phyloP scores from a whole-genome alignment of 805 yeast genomes.

The Ogataea degrootiae region DNA sequence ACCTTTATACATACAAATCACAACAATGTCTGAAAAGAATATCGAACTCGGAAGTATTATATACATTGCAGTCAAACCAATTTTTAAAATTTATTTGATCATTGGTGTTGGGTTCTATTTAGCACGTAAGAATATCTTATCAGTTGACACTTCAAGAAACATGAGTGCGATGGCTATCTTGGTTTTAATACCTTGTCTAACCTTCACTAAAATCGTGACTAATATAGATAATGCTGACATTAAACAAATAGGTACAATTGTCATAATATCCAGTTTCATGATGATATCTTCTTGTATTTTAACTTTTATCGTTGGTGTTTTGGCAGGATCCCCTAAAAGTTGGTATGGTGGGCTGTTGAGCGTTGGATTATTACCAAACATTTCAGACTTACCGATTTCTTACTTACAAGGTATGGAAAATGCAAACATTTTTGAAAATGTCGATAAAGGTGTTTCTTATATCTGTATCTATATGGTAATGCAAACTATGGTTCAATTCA shows the following conservation, averaged over 20 bases:
- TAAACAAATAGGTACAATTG: slow-evolving; percentile 62
- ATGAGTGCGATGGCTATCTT: slow-evolving; percentile 65
- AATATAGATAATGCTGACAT: slow-evolving; percentile 66
- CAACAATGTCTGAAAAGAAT: slow-evolving; percentile 1
- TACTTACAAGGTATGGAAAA: slow-evolving; percentile 69
- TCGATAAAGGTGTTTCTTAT: slow-evolving; percentile 76
- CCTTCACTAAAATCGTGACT: slow-evolving; percentile 66
- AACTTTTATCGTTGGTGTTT: slow-evolving; percentile 35
- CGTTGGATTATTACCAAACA: slow-evolving; percentile 74
- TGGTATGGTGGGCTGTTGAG: slow-evolving; percentile 73
- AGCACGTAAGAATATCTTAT: slow-evolving; percentile 57
- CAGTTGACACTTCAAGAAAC: slow-evolving; percentile 65
- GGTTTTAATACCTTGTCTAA: slow-evolving; percentile 68
- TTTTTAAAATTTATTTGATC: slow-evolving; percentile 73
- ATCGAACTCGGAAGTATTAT: slow-evolving; percentile 56
- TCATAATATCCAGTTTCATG: slow-evolving; percentile 42
- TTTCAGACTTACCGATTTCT: slow-evolving; percentile 82
- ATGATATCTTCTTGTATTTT: slow-evolving; percentile 42
- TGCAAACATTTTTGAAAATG: slow-evolving; percentile 54
- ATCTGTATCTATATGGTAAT: slow-evolving; percentile 72
- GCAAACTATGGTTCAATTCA: slow-evolving; percentile 65
- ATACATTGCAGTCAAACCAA: slow-evolving; percentile 80
- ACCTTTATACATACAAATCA: neutral
- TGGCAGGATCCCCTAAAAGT: slow-evolving; percentile 58
- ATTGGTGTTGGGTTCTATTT: slow-evolving; percentile 61